Conservation (phyloP, 1,284 basidiomycete species). For the Naganishia sp. region DNA sequence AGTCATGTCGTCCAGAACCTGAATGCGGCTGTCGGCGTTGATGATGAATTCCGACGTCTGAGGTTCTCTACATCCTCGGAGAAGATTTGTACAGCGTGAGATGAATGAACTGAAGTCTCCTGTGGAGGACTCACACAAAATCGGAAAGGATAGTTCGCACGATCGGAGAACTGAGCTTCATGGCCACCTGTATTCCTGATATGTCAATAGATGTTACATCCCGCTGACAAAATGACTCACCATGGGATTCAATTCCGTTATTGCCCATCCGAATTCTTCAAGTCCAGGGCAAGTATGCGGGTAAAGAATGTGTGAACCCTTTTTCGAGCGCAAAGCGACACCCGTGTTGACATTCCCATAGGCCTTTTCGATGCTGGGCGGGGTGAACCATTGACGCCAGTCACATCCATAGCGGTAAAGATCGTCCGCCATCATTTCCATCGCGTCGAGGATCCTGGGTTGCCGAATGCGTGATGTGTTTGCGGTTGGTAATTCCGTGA, state of each 20-base stretch:
- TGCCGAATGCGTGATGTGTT: constrained; percentile 6
- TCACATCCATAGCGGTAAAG: constrained; percentile 45
- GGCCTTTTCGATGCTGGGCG: constrained; percentile 37
- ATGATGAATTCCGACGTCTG: constrained; percentile 27
- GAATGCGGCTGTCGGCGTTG: constrained; percentile 36
- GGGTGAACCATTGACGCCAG: constrained; percentile 46
- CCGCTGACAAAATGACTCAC: constrained; percentile 19
- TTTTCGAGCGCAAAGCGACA: constrained; percentile 43
- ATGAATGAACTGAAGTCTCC: no score
- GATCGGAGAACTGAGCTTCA: constrained; percentile 15
- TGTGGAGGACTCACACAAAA: constrained; percentile 9
- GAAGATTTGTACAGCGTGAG: no score
- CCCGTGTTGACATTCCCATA: constrained; percentile 40
- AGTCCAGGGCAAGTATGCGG: constrained; percentile 43
- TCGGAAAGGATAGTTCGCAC: constrained; percentile 11
- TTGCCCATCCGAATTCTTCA: constrained; percentile 42
- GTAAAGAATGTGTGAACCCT: constrained; percentile 44
- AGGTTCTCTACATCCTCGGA: no score
- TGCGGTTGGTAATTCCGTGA: constrained; percentile 4
- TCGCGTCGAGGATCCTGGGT: constrained; percentile 37
- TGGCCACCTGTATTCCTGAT: not conserved
- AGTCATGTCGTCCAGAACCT: constrained; percentile 58
- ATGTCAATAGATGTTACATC: not conserved
- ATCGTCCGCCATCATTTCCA: constrained; percentile 49
- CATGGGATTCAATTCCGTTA: constrained; percentile 43